Base-by-base conservation (phyloP, 306 rosid genomes). In the Clitoria ternatea region DNA sequence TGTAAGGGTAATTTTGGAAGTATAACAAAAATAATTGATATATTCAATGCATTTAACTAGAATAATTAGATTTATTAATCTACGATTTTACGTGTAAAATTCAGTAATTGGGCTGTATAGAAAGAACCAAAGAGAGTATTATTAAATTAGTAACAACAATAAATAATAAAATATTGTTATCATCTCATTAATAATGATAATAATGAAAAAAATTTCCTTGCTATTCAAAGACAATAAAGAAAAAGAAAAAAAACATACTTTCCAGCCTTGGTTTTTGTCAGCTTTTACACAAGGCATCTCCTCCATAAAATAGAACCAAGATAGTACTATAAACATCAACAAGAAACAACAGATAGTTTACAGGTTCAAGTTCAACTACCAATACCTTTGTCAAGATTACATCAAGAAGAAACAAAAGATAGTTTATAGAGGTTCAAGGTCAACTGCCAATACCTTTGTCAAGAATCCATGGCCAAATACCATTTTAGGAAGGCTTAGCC, bases 401-500 rank as follows among this genome's bases (percentile, higher is more conserved):
- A 68, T 23, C 61, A 36, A 59, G 39, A 66, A 71, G 56, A 74
- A 63, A 74, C 69, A 44, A 10, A 26, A 66, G 57, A 52, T 36
- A 52, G 7, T 61, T 20, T 61, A 61, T 68, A 72, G 26, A n/a
- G n/a, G n/a, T n/a, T n/a, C n/a, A n/a, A n/a, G 79, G 45, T 64
- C 15, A 59, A 30, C 2, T 37, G 49, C 36, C 15, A 53, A 64
- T 84, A 90, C 98, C 98, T 94, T 94, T 44, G 96, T 94, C 88
- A 94, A 80, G 77, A 94, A 94, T 61, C 98, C 98, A 81, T 94
- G 98, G 70, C 98, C 97, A 74, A 87, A 94, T 74, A 94, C 97
- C 92, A 47, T 90, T 83, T 89, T 94, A 15, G 98, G 98, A 80
- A 90, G 97, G 70, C 61, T 82, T 39, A 94, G 66, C 75, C 98